Base-by-base conservation (phyloP, 441 rosid species). In the Croton setiger region DNA sequence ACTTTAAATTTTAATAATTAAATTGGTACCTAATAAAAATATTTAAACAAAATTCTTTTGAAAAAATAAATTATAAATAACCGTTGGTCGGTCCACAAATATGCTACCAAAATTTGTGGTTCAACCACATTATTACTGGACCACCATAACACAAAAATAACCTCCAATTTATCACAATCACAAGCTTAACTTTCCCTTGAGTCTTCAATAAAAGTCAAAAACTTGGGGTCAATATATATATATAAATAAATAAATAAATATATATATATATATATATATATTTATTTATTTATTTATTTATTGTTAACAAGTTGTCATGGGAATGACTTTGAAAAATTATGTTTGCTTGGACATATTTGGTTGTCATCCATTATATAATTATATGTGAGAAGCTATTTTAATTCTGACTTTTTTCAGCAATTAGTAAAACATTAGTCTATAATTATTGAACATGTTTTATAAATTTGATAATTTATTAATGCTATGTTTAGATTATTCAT, bases 71-170 rank as follows among this genome's bases (percentile, higher is more conserved):
- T n/a, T n/a, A n/a, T n/a, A n/a, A n/a, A n/a, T n/a, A n/a, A n/a
- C n/a, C n/a, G n/a, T n/a, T n/a, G n/a, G n/a, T n/a, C n/a, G 59
- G n/a, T 56, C 60, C 55, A 51, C 55, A 51, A 10, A 49, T 18
- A 21, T 4, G 14, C 20, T 44, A 43, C 18, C 36, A 17, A 62
- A 62, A 43, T 62, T 44, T 62, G 47, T 62, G 53, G 53, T 62
- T 62, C 18, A 62, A 62, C 53, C 5, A 62, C 37, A 62, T 18
- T 45, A 23, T 23, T 11, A 2, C 20, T 41, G 23, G 0, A 48
- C 33, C 64, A 35, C 4, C 13, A 18, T 8, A 20, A n/a, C n/a
- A 17, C n/a, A 39, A 13, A 14, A 20, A 44, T 21, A 70, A 70
- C 61, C 21, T 48, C 44, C 61, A 62, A 53, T n/a, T n/a, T n/a